Conservation (phyloP, 176 grass and related monocot genomes). For the Themeda triandra region DNA sequence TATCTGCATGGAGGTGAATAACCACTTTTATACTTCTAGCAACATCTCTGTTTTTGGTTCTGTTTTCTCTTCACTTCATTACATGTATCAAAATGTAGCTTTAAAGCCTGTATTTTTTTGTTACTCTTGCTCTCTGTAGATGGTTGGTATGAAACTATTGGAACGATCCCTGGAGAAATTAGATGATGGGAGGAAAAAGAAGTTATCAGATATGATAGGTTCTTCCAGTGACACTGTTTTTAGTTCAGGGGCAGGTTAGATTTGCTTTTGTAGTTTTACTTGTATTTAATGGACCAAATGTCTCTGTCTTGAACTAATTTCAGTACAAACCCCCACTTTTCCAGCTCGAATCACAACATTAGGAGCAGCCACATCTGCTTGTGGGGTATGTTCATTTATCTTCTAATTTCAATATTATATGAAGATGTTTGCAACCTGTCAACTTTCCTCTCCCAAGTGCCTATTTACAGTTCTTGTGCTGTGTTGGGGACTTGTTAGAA, state of each 20-base stretch:
- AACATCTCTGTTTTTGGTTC: background rate
- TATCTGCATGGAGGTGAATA: constrained; percentile 92
- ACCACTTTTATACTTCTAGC: background rate
- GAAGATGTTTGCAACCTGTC: background rate
- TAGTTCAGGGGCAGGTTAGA: background rate
- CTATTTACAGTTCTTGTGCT: background rate
- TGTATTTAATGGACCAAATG: background rate
- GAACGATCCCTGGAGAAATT: constrained; percentile 94
- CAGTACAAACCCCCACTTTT: background rate
- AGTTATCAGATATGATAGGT: constrained; percentile 46
- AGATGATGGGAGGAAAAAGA: constrained; percentile 98
- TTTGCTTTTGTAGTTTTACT: background rate
- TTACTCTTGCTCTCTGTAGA: constrained; percentile 54
- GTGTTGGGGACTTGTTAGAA: background rate
- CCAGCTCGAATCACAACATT: too few species aligned
- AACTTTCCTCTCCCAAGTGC: background rate
- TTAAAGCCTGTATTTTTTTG: constrained; percentile 1
- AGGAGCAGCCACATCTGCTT: too few species aligned
- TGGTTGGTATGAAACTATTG: constrained; percentile 97
- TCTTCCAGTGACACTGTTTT: background rate
- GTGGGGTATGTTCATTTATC: too few species aligned
- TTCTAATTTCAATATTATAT: background rate
- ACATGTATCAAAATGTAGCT: background rate
- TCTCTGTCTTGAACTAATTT: background rate
- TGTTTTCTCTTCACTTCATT: constrained; percentile 5